Base-by-base conservation (phyloP, 2,329 filamentous ascomycete species). In the Aureobasidium sp. region DNA sequence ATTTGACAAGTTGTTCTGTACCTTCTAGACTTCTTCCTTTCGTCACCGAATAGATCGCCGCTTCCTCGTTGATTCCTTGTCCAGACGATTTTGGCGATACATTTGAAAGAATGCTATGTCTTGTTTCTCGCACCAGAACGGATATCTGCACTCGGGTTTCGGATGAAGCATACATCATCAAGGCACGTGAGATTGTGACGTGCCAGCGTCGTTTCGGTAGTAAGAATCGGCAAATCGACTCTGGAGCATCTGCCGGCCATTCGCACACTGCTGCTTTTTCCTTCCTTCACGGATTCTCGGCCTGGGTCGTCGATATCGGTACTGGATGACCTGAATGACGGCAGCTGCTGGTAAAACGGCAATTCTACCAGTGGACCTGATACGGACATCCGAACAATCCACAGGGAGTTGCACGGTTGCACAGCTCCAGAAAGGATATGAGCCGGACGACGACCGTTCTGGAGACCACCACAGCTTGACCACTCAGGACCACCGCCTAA, bases 81-180 rank as follows among this genome's bases (percentile, higher is more conserved):
- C 13, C 3, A 13, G 17, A 13, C 13, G 3, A 26, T 39, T 27
- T 13, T 3, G 13, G 6, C 2, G 13, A 7, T 42, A 23, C 9
- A 26, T 4, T 20, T 15, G 12, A 13, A 37, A 39, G 13, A 37
- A 39, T 27, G n/a, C 20, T 52, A 39, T 52, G 13, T 42, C 15
- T 29, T 20, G 26, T 42, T 23, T 27, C 9, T 26, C 17, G 3
- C 26, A 57, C 17, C 17, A 15, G 10, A 5, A 36, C 37, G 39
- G 27, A 34, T 57, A 34, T 34, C 26, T 34, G 26, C 17, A 46
- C 12, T 44, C 39, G 42, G n/a, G n/a, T 26, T 46, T 17, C 37
- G 51, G 27, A 57, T 57, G n/a, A 57, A 46, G n/a, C 41, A 46
- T 34, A 34, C 55, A 48, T 58, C 29, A 58, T 55, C 51, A 32